Conservation (phyloP, 2,329 filamentous ascomycete species). For the Cryphonectria naterciae region DNA sequence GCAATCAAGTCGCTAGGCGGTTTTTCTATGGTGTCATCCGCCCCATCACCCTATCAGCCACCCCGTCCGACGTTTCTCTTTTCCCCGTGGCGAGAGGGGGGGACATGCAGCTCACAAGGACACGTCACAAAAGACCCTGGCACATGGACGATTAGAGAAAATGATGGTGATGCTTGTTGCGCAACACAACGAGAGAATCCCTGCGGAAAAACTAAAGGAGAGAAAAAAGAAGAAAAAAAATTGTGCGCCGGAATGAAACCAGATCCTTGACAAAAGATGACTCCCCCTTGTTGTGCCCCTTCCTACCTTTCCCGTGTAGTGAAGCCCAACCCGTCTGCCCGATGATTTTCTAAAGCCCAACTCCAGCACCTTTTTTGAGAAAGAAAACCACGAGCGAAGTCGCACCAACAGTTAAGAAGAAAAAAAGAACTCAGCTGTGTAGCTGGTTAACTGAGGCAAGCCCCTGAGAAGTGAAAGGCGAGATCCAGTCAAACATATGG, state of each 20-base stretch:
- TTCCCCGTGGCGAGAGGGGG: not conserved
- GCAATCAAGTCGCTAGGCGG: not conserved
- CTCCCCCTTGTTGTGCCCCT: not conserved
- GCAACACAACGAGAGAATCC: not conserved
- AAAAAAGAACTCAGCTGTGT: conserved; percentile 9
- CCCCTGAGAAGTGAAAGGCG: conserved; percentile 2
- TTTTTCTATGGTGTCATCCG: not conserved
- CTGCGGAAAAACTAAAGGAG: not conserved
- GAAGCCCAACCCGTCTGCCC: conserved; percentile 12
- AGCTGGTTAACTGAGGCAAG: not conserved
- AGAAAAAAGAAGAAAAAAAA: not conserved
- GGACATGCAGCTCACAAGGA: not conserved
- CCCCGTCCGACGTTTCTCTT: not conserved
- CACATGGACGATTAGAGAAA: not conserved
- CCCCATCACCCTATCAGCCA: not conserved
- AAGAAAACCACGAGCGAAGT: conserved; percentile 8
- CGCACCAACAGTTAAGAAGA: conserved; percentile 8
- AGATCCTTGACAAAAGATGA: conserved; percentile 10
- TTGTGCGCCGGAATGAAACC: conserved; percentile 5
- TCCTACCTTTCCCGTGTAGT: conserved; percentile 22
- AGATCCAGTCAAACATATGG: not conserved
- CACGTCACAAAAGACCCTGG: conserved; percentile 14
- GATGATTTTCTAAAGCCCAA: conserved; percentile 2
- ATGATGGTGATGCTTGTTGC: not conserved
- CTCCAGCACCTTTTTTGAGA: conserved; percentile 13